Evolutionary conservation across 2,329 filamentous ascomycete genomes (phyloP), one percentile per base, ranked within the genome.

Genomic region (Ascochyta lentis): DNA sequence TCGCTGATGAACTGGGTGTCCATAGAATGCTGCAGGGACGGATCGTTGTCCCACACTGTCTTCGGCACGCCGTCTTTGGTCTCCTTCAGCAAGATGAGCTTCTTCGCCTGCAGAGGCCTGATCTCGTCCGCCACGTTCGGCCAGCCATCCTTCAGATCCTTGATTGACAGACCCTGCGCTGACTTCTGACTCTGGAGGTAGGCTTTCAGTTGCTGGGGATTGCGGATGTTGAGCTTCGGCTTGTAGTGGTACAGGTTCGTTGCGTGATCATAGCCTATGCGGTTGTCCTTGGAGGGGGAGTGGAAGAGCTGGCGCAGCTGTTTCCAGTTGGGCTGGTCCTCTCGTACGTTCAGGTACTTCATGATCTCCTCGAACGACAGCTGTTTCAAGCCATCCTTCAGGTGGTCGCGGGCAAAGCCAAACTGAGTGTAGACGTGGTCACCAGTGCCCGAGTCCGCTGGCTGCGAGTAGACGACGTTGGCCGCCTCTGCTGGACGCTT

Each of bases 111-210:
- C 47, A 99, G 83, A 64, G 85, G 82, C 60, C 89, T 85, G 72
- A 99, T 89, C 9, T 89, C 85, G 19, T 89, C 85, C 58, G 93
- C 87, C 69, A 92, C 96, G 67, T 89, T 88, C 23, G 89, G 87
- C 95, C 95, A 99, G 60, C 95, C 95, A 73, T 99, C 95, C 77
- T 96, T 96, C 59, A 99, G 84, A 68, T 97, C 92, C 74, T 92
- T 92, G 60, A 98, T 91, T 34, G 83, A 84, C 50, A 98, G 85
- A 12, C 91, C 92, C 62, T 89, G 87, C 1, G 91, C 90, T 56
- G 92, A 92, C 48, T 86, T 86, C 77, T 93, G 92, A 49, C 84
- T 83, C 77, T 96, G 92, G 29, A 99, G 84, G 71, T 91, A 89
- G 51, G 84, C 85, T 50, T 96, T 86, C 50, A 99, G 84, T 66